phyloP scores from a whole-genome alignment of 2,329 filamentous ascomycete species.

The Paracorniculantispora psalliotae region DNA sequence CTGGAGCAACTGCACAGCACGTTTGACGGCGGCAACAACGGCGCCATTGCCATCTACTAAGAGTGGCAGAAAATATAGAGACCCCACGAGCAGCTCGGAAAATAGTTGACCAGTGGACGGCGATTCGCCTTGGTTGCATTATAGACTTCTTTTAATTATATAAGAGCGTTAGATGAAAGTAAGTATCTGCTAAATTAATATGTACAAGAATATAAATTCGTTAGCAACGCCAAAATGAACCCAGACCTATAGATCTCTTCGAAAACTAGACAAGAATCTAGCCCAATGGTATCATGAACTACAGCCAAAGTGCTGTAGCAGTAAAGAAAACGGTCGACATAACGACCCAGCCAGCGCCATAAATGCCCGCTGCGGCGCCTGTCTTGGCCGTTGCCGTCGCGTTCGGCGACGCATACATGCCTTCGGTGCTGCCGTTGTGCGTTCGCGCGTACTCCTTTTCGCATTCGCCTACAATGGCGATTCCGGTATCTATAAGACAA shows the following conservation, averaged over 20 bases:
- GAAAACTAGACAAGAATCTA: too few species aligned
- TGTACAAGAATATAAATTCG: neutral
- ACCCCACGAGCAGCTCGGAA: neutral
- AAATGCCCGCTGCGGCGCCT: neutral
- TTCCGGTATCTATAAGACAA: neutral
- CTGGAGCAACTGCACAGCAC: slow-evolving; percentile 49
- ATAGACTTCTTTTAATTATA: slow-evolving; percentile 2
- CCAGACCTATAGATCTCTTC: too few species aligned
- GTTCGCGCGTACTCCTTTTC: slow-evolving; percentile 1
- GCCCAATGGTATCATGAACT: too few species aligned
- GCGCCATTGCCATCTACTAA: slow-evolving; percentile 46
- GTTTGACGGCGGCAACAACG: slow-evolving; percentile 50
- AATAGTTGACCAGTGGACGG: neutral
- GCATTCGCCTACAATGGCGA: slow-evolving; percentile 1
- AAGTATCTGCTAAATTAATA: neutral
- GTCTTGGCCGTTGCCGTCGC: neutral
- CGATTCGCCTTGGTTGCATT: neutral
- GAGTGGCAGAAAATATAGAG: slow-evolving; percentile 26
- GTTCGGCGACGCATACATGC: neutral
- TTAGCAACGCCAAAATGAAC: too few species aligned
- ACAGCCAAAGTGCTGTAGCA: neutral
- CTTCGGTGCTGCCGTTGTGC: slow-evolving; percentile 6
- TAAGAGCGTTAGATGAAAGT: neutral
- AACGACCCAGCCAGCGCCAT: neutral
- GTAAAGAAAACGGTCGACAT: neutral